A percentile compares a stretch with the other conserved stretches of the same genome.
Evolutionary conservation across 192 early-diverging fungal species (phyloP).

Genomic region (Chytriomyces confervae): DNA sequence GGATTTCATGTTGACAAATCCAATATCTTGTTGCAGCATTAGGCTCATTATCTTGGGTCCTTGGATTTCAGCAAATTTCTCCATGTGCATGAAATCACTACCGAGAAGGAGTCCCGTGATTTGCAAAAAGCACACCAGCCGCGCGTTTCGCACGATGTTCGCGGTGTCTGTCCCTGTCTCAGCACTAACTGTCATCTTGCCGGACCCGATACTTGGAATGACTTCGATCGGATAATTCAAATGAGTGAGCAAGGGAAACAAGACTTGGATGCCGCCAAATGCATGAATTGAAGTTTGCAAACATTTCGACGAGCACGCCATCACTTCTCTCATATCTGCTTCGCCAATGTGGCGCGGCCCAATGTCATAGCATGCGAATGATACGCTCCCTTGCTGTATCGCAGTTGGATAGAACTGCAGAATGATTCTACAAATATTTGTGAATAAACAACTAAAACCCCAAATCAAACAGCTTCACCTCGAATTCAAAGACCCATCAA

Average conservation of each 20-base stretch:
- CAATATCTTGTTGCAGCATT: constrained; percentile 43
- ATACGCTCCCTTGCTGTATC: constrained; percentile 12
- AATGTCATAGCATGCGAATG: constrained; percentile 35
- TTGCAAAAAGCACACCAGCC: constrained; percentile 41
- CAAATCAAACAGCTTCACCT: constrained; percentile 7
- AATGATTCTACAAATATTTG: constrained; percentile 22
- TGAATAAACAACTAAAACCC: neutral
- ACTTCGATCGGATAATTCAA: constrained; percentile 40
- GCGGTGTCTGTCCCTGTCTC: neutral
- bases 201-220: constrained; percentile 1
- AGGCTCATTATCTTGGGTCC: constrained; percentile 46
- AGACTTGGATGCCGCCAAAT: constrained; percentile 50
- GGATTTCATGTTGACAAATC: constrained; percentile 36
- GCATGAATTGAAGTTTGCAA: constrained; percentile 49
- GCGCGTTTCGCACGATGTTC: neutral
- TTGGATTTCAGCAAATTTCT: constrained; percentile 38
- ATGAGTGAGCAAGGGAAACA: constrained; percentile 47
- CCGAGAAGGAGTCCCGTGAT: constrained; percentile 38
- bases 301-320: constrained; percentile 48
- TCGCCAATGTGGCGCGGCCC: constrained; percentile 22
- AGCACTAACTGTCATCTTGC: neutral
- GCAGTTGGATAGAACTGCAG: constrained; percentile 48
- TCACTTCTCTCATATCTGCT: constrained; percentile 33
- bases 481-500: constrained; percentile 36
- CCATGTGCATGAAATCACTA: constrained; percentile 37